Percentiles rank a stretch among this genome's conserved stretches.
Evolutionary conservation across 1,284 basidiomycete genomes (phyloP).

Genomic region (Laetiporus sulphureus): DNA sequence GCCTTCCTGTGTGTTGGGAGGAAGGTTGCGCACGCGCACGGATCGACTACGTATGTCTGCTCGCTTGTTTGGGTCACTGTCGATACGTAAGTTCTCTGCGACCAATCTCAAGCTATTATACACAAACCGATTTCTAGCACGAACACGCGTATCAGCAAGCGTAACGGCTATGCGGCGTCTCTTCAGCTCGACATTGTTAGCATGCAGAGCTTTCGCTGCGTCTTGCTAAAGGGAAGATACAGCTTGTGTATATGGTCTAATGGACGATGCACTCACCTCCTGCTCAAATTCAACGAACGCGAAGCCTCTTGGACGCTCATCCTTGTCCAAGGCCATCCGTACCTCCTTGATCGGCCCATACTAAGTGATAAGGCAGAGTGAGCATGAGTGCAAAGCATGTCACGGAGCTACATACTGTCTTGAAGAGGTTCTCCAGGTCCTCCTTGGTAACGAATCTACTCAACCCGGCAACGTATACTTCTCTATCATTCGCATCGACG

Average conservation of each 20-base stretch:
- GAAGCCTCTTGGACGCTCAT: constrained; percentile 76
- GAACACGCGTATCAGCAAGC: constrained; percentile 67
- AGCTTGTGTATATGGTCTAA: too few relatives aligned
- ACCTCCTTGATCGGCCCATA: constrained; percentile 80
- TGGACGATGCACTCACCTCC: too few relatives aligned
- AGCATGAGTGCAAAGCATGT: neutral
- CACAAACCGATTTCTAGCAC: constrained; percentile 46
- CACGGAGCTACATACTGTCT: constrained; percentile 40
- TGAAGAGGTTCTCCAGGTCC: constrained; percentile 75
- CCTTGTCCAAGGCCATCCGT: constrained; percentile 68
- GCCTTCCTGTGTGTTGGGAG: constrained; percentile 72
- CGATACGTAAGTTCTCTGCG: neutral
- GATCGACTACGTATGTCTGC: constrained; percentile 65
- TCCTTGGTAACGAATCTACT: constrained; percentile 67
- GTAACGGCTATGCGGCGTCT: constrained; percentile 83
- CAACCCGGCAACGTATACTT: constrained; percentile 82
- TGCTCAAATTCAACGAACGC: constrained; percentile 91
- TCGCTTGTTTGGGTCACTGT: constrained; percentile 31
- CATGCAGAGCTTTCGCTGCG: constrained; percentile 64
- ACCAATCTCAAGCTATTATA: neutral
- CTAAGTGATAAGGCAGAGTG: constrained; percentile 34
- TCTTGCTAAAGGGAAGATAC: too few relatives aligned
- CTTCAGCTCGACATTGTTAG: constrained; percentile 84
- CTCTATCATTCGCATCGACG: constrained; percentile 72
- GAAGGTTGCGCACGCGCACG: constrained; percentile 72